Conservation (phyloP, 2,329 filamentous ascomycete genomes). For the Fusarium sp. region DNA sequence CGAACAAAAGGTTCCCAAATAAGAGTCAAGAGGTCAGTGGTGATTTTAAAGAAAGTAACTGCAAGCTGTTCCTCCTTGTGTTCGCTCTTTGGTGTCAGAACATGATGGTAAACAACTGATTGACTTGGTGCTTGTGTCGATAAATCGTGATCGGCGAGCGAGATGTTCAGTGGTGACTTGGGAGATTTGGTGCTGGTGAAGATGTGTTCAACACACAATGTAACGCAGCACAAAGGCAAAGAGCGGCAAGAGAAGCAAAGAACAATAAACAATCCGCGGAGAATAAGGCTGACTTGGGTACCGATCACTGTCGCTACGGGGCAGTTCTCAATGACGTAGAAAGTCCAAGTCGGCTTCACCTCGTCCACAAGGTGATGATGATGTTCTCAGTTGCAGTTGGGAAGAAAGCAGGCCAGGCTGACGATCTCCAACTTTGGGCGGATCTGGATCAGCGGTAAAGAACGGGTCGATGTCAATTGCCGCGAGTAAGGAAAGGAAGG, state of each 20-base stretch:
- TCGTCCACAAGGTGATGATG: conserved; percentile 33
- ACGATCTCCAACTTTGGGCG: conserved; percentile 12
- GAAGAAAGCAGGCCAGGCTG: conserved; percentile 29
- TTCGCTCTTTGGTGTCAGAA: conserved; percentile 33
- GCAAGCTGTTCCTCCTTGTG: conserved; percentile 33
- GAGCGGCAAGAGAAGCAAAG: conserved; percentile 1
- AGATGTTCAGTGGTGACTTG: conserved; percentile 18
- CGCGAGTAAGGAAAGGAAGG: conserved; percentile 11
- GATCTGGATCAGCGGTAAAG: conserved; percentile 23
- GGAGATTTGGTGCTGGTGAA: conserved; percentile 6
- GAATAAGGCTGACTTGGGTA: conserved; percentile 15
- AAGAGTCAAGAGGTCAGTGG: conserved; percentile 13
- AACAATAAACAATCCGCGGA: conserved; percentile 16
- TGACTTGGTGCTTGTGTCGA: conserved; percentile 15
- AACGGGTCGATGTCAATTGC: conserved; percentile 19
- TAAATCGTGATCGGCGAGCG: conserved; percentile 25
- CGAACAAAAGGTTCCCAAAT: conserved; percentile 13
- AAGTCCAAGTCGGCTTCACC: conserved; percentile 11
- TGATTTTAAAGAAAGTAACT: conserved; percentile 30
- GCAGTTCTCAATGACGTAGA: conserved; percentile 12
- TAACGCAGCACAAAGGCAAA: conserved; percentile 22
- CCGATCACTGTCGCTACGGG: background rate
- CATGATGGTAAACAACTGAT: conserved; percentile 27
- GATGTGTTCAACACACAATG: conserved; percentile 35
- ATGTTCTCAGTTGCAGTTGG: conserved; percentile 13